Evolutionary conservation across 2,329 filamentous ascomycete species (phyloP), one percentile per base, ranked within the genome.

Genomic region (Cordyceps tenuipes): DNA sequence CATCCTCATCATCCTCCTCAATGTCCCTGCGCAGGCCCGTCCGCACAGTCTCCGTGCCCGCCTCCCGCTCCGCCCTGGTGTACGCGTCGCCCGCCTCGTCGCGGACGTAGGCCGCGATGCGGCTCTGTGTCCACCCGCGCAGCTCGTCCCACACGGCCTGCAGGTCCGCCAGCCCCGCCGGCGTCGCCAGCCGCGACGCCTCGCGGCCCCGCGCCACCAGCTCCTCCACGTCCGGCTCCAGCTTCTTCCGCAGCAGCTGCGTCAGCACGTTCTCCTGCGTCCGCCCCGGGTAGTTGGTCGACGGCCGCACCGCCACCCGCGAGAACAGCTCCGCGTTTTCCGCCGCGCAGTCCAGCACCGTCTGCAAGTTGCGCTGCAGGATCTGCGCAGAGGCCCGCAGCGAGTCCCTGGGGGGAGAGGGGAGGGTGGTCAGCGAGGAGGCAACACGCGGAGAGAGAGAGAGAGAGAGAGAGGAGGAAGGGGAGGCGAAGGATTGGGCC

Each of bases 171-270:
- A 76, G 63, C 31, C 75, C 76, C 56, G 86, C 79, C 1, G 76
- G 76, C 66, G 62, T 78, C 5, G 68, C 71, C 29, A 69, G 64
- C 17, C 66, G 68, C 13, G 77, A 77, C 31, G 76, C 75, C 61
- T 77, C 77, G 41, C 82, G 81, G 1, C 85, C 87, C 56, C 84
- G 76, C 23, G 84, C 82, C 29, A 93, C 85, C 75, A 87, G 86
- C 60, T 86, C 84, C 69, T 92, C 89, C 19, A 91, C 85, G 26
- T 83, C 80, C 0, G 90, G 89, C 65, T 94, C 90, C 53, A 91
- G 80, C 70, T 94, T 94, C 74, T 94, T 95, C 44, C 90, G 86
- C 36, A 95, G 77, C 2, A 96, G 78, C 66, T 87, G 83, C 29
- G 82, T 79, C 1, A 93, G 79, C 4, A 90, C 78, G 53, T 72